phyloP scores from a whole-genome alignment of 164 flowering plant genomes.

The Vitis cinerea region DNA sequence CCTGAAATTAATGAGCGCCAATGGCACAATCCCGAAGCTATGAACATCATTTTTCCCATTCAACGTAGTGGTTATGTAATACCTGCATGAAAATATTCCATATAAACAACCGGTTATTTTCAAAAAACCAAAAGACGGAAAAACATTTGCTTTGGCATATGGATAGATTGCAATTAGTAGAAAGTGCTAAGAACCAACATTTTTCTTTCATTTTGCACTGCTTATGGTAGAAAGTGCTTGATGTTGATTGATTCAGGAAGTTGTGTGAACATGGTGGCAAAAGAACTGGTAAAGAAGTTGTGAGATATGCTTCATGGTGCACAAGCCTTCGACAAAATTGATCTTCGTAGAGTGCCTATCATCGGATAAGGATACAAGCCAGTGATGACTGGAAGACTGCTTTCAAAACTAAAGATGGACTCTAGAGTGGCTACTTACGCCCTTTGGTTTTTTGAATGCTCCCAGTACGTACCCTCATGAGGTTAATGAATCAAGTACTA shows the following conservation, averaged over 20 bases:
- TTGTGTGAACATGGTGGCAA: not conserved
- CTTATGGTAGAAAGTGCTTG: not conserved
- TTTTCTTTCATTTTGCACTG: not conserved
- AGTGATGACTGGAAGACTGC: not conserved
- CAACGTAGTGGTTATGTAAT: too few species aligned
- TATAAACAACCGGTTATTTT: too few species aligned
- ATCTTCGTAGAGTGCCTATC: not conserved
- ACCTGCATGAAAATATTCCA: too few species aligned
- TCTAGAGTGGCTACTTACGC: not conserved
- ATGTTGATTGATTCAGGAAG: constrained; percentile 12
- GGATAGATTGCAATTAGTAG: too few species aligned
- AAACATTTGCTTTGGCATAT: too few species aligned
- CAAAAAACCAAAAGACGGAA: too few species aligned
- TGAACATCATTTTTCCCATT: too few species aligned
- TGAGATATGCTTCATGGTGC: not conserved
- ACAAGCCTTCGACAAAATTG: not conserved
- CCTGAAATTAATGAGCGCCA: too few species aligned
- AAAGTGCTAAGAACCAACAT: too few species aligned
- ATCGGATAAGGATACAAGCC: not conserved
- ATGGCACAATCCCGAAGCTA: too few species aligned
- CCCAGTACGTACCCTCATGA: not conserved
- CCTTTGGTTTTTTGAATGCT: not conserved
- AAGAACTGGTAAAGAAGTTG: not conserved
- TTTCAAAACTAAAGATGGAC: not conserved
- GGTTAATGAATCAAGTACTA: too few species aligned